phyloP scores from a whole-genome alignment of 768 basidiomycete species.

The Ramaria sp. region DNA sequence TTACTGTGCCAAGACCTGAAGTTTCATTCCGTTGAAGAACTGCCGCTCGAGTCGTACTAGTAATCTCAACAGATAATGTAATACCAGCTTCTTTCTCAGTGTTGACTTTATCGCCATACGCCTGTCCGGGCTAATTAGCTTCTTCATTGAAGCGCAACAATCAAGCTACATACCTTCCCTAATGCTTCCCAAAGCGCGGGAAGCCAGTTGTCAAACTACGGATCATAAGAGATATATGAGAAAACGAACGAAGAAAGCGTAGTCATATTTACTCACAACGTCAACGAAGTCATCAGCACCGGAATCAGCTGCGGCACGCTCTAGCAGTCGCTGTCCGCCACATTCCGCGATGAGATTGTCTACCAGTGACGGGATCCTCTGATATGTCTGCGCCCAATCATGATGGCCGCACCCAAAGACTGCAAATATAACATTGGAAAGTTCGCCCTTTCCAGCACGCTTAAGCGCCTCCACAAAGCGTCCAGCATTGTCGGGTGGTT shows the following conservation, averaged over 20 bases:
- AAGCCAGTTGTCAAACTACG: conserved; percentile 31
- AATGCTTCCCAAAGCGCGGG: conserved; percentile 27
- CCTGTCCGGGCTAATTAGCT: background rate
- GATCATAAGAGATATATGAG: background rate
- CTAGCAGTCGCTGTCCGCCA: conserved; percentile 27
- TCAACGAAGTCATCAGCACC: conserved; percentile 31
- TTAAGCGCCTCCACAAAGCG: conserved; percentile 33
- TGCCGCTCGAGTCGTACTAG: conserved; percentile 21
- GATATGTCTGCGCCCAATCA: conserved; percentile 38
- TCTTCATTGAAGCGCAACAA: background rate
- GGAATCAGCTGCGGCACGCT: conserved; percentile 32
- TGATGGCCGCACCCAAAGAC: conserved; percentile 41
- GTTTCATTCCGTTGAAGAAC: conserved; percentile 28
- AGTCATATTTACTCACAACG: background rate
- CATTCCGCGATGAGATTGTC: conserved; percentile 25
- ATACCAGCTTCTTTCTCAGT: conserved; percentile 2
- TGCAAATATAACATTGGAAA: conserved; percentile 26
- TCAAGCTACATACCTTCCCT: conserved; percentile 18
- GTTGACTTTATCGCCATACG: conserved; percentile 1
- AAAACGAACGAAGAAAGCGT: background rate
- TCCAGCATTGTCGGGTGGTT: conserved; percentile 38
- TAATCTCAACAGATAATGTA: conserved; percentile 5
- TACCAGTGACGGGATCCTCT: conserved; percentile 31
- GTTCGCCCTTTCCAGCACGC: conserved; percentile 15
- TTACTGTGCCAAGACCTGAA: conserved; percentile 25